Evolutionary conservation across 2,329 filamentous ascomycete species (phyloP).

Genomic region (Aschersonia sp.): DNA sequence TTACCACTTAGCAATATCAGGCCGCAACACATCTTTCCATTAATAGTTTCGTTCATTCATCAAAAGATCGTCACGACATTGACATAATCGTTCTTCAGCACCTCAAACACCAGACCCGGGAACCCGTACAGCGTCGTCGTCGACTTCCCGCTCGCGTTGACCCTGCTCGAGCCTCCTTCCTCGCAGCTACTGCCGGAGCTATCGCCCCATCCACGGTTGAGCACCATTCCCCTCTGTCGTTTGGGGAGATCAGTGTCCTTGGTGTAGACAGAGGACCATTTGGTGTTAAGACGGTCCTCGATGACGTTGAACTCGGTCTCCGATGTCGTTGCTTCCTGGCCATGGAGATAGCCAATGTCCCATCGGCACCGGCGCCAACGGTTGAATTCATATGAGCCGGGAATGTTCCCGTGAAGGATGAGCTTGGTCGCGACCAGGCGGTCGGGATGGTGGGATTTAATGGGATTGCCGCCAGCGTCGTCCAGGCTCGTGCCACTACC

Average conservation of each 20-base stretch:
- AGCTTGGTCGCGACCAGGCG: slow-evolving; percentile 78
- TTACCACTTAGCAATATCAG: too few relatives aligned
- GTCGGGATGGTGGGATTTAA: slow-evolving; percentile 35
- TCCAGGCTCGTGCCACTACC: slow-evolving; percentile 7
- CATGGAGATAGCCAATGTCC: slow-evolving; percentile 49
- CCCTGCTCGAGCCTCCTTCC: slow-evolving; percentile 46
- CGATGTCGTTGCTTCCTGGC: slow-evolving; percentile 41
- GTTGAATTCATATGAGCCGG: slow-evolving; percentile 94
- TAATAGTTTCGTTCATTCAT: slow-evolving; percentile 8
- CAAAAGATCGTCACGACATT: slow-evolving; percentile 83
- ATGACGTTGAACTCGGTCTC: slow-evolving; percentile 69
- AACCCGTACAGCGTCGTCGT: slow-evolving; percentile 85
- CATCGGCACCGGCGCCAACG: slow-evolving; percentile 81
- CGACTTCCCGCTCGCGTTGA: slow-evolving; percentile 40
- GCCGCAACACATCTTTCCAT: too few relatives aligned
- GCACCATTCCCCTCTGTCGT: slow-evolving; percentile 62
- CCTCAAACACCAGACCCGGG: slow-evolving; percentile 88
- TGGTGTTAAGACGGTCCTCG: slow-evolving; percentile 50
- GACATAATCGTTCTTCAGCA: slow-evolving; percentile 81
- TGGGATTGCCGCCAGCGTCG: slow-evolving; percentile 9
- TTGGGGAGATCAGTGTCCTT: slow-evolving; percentile 25
- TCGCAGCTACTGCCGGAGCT: slow-evolving; percentile 85
- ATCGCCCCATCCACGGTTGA: slow-evolving; percentile 84
- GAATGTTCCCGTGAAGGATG: slow-evolving; percentile 88
- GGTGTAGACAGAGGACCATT: slow-evolving; percentile 55